These are phyloP conservation scores for Fraxinus greggii DNA, from an alignment of 305 asterid genomes.

Conservation along the genomic window DNA sequence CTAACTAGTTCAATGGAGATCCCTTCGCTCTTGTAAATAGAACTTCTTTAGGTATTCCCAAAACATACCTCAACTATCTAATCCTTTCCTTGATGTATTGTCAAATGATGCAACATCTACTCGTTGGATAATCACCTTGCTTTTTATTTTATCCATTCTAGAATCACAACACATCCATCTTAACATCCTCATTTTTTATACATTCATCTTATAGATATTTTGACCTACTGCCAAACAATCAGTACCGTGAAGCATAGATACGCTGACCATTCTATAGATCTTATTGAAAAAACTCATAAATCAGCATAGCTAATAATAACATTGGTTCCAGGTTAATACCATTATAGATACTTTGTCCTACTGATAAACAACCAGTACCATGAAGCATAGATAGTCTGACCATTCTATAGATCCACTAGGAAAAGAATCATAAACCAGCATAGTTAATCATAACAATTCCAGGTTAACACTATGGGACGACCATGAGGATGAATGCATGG, in stretches of 20 bases:
- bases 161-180: neutral
- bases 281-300: neutral
- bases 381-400: neutral
- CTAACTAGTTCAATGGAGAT: neutral
- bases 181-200: neutral
- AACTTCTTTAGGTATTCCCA: slow-evolving; percentile 2
- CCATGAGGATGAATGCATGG: neutral
- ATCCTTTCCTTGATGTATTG: neutral
- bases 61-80: neutral
- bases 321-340: neutral
- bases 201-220: neutral
- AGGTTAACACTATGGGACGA: neutral
- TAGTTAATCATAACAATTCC: neutral
- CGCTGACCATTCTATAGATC: neutral
- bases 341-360: neutral
- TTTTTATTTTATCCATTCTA: neutral
- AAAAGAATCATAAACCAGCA: neutral
- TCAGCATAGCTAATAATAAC: neutral
- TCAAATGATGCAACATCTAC: neutral
- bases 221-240: neutral
- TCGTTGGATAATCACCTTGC: neutral
- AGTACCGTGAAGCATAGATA: neutral
- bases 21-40: neutral
- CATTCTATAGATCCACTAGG: neutral
- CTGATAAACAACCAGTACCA: neutral